These are phyloP conservation scores for Coprinopsis marcescibilis DNA, from an alignment of 768 basidiomycete genomes.

Conservation along the genomic window DNA sequence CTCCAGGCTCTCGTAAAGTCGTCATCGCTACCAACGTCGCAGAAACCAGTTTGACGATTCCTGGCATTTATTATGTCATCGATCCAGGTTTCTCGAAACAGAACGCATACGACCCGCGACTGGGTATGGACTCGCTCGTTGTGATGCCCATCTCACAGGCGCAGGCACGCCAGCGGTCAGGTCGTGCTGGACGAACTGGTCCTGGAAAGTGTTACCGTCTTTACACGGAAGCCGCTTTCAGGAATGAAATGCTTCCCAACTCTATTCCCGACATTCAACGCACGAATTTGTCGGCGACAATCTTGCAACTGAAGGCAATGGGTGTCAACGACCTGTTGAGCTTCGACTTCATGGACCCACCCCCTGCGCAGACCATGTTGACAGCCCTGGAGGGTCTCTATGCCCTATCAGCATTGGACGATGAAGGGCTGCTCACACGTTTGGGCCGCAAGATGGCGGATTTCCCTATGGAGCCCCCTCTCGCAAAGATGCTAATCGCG, in stretches of 20 bases:
- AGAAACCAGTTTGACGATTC: constrained; percentile 96
- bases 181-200: constrained; percentile 95
- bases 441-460: constrained; percentile 99
- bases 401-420: constrained; percentile 92
- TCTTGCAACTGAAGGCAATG: constrained; percentile 97
- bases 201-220: constrained; percentile 98
- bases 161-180: constrained; percentile 91
- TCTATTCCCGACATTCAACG: constrained; percentile 98
- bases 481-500: constrained; percentile 97
- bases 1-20: constrained; percentile 96
- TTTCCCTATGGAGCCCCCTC: constrained; percentile 94
- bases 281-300: constrained; percentile 87
- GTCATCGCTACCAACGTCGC: constrained; percentile 99
- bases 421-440: constrained; percentile 91
- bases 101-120: constrained; percentile 93
- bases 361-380: constrained; percentile 93
- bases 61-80: constrained; percentile 98
- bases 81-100: constrained; percentile 99
- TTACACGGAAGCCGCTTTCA: constrained; percentile 96
- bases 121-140: constrained; percentile 98
- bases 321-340: constrained; percentile 95
- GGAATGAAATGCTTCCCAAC: constrained; percentile 98
- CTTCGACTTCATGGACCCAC: constrained; percentile 99
- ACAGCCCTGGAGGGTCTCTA: constrained; percentile 93
- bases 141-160: constrained; percentile 99